Percentiles rank a stretch among this genome's conserved stretches.
Evolutionary conservation across 768 basidiomycete genomes (phyloP).

Genomic region (Solioccasus polychromus): DNA sequence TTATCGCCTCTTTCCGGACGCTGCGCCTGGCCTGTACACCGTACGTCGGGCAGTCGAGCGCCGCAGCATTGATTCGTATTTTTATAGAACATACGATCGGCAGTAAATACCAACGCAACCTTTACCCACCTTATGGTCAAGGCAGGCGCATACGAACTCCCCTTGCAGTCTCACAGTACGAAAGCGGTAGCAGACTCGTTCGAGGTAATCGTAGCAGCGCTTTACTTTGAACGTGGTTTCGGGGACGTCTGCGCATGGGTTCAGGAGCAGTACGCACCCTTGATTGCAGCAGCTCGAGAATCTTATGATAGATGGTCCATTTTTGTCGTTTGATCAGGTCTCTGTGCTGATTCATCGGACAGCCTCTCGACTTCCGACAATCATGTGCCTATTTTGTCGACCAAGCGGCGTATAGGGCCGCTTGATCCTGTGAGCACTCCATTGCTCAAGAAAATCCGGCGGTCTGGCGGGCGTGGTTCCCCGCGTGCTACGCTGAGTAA

Average conservation of each 20-base stretch:
- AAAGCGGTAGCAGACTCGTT: constrained; percentile 47
- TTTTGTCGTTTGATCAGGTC: background rate
- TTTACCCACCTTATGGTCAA: constrained; percentile 39
- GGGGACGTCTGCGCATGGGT: constrained; percentile 39
- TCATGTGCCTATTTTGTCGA: constrained; percentile 1
- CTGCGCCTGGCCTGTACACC: constrained; percentile 34
- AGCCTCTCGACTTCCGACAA: constrained; percentile 11
- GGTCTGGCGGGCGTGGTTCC: constrained; percentile 15
- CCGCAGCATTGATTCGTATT: background rate
- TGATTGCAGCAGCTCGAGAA: constrained; percentile 32
- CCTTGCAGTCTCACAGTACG: constrained; percentile 18
- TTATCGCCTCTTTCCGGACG: constrained; percentile 32
- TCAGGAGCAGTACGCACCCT: constrained; percentile 35
- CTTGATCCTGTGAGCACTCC: constrained; percentile 7
- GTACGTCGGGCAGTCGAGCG: constrained; percentile 19
- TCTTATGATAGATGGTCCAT: constrained; percentile 28
- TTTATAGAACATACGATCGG: constrained; percentile 22
- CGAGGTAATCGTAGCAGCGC: constrained; percentile 45
- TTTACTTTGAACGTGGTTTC: constrained; percentile 39
- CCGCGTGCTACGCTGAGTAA: constrained; percentile 23
- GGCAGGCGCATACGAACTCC: constrained; percentile 26
- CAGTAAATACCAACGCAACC: constrained; percentile 34
- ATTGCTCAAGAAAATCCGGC: constrained; percentile 19
- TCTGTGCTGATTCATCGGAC: constrained; percentile 8
- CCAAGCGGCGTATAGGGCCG: constrained; percentile 11